Percentiles rank a stretch among this genome's conserved stretches.
These are phyloP conservation scores for Tilletia setariae DNA, from an alignment of 1,284 basidiomycete species.

Conservation along the genomic window DNA sequence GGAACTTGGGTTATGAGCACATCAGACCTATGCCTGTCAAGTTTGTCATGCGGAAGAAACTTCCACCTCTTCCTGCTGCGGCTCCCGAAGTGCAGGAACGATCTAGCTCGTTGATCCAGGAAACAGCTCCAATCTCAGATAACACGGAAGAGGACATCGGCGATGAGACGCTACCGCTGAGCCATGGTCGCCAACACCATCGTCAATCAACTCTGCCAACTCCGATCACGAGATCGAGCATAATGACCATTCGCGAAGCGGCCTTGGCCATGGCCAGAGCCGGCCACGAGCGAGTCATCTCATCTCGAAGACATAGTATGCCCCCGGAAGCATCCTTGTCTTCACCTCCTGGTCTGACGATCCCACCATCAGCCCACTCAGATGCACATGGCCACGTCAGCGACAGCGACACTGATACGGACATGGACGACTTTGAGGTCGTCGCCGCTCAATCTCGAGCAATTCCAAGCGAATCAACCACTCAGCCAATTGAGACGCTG, in stretches of 20 bases:
- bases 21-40: constrained; percentile 4
- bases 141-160: neutral
- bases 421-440: constrained; percentile 49
- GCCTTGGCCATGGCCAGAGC: constrained; percentile 12
- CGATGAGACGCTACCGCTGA: neutral
- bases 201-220: neutral
- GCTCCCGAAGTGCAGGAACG: neutral
- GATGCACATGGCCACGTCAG: constrained; percentile 1
- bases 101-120: neutral
- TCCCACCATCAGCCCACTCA: neutral
- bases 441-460: constrained; percentile 27
- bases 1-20: constrained; percentile 11
- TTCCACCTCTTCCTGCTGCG: neutral
- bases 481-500: neutral
- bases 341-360: no score
- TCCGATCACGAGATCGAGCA: neutral
- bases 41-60: constrained; percentile 10
- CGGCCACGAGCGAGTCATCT: neutral
- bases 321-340: neutral
- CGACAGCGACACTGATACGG: constrained; percentile 22
- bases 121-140: no score
- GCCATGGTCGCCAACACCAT: neutral
- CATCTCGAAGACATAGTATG: neutral
- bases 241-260: constrained; percentile 3
- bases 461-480: neutral